Evolutionary conservation across 2,329 filamentous ascomycete species (phyloP).

Genomic region (Aspergillus brunneoviolaceus): DNA sequence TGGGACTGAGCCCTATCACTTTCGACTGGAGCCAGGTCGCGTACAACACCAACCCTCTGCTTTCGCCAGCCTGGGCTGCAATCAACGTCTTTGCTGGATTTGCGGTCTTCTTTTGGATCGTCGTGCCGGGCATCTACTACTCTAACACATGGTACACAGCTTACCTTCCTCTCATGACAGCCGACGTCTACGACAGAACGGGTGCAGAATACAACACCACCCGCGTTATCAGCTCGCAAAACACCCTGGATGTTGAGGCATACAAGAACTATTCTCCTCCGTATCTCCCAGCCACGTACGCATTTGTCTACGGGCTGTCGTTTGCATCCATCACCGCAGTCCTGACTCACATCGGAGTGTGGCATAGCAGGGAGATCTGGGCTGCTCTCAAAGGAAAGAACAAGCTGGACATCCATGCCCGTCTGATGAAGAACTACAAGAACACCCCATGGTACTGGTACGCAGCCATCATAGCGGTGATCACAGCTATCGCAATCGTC

Average conservation of each 20-base stretch:
- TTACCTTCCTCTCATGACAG: constrained; percentile 60
- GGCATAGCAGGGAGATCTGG: constrained; percentile 32
- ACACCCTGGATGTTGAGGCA: constrained; percentile 58
- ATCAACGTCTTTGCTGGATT: constrained; percentile 34
- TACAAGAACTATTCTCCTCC: constrained; percentile 65
- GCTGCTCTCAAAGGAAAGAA: constrained; percentile 34
- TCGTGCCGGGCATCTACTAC: constrained; percentile 38
- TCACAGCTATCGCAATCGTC: constrained; percentile 30
- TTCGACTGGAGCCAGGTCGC: constrained; percentile 38
- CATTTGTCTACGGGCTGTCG: constrained; percentile 55
- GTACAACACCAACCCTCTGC: constrained; percentile 36
- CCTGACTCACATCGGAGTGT: constrained; percentile 31
- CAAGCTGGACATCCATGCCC: constrained; percentile 43
- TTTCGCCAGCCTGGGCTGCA: constrained; percentile 31
- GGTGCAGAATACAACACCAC: constrained; percentile 59
- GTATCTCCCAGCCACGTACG: constrained; percentile 60
- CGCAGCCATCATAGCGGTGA: constrained; percentile 31
- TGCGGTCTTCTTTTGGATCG: constrained; percentile 27
- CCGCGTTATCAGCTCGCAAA: constrained; percentile 53
- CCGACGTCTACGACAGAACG: constrained; percentile 61
- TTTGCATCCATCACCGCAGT: constrained; percentile 63
- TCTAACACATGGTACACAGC: constrained; percentile 55
- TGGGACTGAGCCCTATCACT: constrained; percentile 32
- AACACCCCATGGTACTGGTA: constrained; percentile 47
- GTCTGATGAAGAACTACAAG: constrained; percentile 42